These are phyloP conservation scores for Paramecium sonneborni DNA, from an alignment of 73 alveolate species.

Conservation along the genomic window DNA sequence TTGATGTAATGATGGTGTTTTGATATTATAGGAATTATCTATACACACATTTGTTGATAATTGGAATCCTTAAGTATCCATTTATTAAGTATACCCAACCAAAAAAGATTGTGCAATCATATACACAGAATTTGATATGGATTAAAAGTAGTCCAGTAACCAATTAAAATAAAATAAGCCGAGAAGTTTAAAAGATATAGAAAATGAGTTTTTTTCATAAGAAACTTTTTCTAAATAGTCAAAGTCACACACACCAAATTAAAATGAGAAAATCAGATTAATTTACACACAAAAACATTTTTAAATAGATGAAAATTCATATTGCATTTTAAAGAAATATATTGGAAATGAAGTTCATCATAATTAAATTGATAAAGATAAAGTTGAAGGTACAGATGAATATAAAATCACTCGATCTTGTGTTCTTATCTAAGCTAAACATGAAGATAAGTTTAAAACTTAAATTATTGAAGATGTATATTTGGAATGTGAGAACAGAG, in stretches of 20 bases:
- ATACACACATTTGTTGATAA: neutral
- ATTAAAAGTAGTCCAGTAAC: neutral
- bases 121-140: slow-evolving; percentile 21
- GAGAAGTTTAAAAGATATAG: neutral
- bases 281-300: slow-evolving; percentile 17
- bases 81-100: neutral
- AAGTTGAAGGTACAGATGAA: neutral
- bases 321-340: neutral
- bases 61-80: neutral
- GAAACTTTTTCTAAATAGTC: neutral
- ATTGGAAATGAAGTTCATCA: slow-evolving; percentile 30
- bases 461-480: slow-evolving; percentile 25
- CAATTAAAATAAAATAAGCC: neutral
- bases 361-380: neutral
- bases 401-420: neutral
- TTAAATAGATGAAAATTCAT: slow-evolving; percentile 1
- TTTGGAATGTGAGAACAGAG: neutral
- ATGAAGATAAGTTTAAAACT: neutral
- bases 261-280: neutral
- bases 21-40: neutral
- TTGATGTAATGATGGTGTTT: neutral
- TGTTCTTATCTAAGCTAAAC: neutral
- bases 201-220: neutral
- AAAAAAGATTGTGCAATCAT: slow-evolving; percentile 34
- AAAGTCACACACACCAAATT: neutral